phyloP scores from a whole-genome alignment of 345 rosid genomes.

The Acer negundo region DNA sequence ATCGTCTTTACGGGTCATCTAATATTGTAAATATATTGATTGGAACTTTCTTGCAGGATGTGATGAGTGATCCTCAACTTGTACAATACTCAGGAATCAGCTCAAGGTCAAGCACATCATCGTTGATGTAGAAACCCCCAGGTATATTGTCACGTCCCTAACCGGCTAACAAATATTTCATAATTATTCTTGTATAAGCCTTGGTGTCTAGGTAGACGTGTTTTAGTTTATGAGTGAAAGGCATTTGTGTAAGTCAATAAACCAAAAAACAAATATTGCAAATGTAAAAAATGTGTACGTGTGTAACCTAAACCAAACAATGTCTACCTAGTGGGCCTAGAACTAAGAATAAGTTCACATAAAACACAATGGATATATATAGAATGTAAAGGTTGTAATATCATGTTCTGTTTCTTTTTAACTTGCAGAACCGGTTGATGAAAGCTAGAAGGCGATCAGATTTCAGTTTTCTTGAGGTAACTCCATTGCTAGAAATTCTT shows the following conservation, averaged over 20 bases:
- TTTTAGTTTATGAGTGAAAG: no score
- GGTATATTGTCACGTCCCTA: background rate
- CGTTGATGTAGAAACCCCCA: background rate
- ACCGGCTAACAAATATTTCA: background rate
- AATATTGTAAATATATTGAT: background rate
- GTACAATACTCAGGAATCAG: conserved; percentile 8
- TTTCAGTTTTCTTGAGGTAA: background rate
- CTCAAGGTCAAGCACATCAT: background rate
- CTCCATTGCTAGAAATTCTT: background rate
- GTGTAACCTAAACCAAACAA: no score
- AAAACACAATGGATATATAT: background rate
- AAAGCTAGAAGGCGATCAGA: background rate
- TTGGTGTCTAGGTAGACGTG: background rate
- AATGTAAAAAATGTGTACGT: background rate
- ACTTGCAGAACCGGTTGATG: background rate
- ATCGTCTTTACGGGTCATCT: background rate
- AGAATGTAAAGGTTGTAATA: background rate
- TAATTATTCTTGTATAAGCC: no score
- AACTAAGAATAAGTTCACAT: background rate
- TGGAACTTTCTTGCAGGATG: conserved; percentile 41
- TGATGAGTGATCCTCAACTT: conserved; percentile 8
- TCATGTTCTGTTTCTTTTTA: background rate
- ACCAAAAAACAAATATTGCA: background rate
- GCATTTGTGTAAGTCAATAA: no score
- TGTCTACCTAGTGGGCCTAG: background rate